A percentile compares a stretch with the other conserved stretches of the same genome.
These are phyloP conservation scores for Gossypium sturtianum DNA, from an alignment of 345 rosid species.

Conservation along the genomic window DNA sequence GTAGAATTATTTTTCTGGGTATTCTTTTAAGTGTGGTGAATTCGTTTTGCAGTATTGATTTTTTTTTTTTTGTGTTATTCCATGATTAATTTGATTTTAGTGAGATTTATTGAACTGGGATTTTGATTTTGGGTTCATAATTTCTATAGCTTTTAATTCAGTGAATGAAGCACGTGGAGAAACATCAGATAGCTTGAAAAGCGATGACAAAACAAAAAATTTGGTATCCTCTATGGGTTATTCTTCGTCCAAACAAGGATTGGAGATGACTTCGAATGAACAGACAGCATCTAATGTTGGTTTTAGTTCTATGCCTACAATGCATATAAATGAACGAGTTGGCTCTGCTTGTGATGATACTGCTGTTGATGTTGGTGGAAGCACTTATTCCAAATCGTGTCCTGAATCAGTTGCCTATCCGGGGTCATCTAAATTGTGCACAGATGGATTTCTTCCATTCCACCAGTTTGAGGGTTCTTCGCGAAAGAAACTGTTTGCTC, in stretches of 20 bases:
- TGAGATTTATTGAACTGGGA: neutral
- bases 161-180: constrained; percentile 37
- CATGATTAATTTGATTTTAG: neutral
- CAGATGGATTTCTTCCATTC: constrained; percentile 24
- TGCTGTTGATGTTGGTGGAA: constrained; percentile 24
- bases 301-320: constrained; percentile 64
- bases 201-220: constrained; percentile 30
- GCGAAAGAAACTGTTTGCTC: constrained; percentile 34
- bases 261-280: constrained; percentile 20
- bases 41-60: neutral
- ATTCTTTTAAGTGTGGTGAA: neutral
- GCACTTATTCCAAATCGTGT: constrained; percentile 37
- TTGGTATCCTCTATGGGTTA: constrained; percentile 13
- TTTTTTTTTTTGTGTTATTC: neutral
- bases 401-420: constrained; percentile 34
- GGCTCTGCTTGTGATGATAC: constrained; percentile 11
- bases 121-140: neutral
- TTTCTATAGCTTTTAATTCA: constrained; percentile 6
- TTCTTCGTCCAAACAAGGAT: constrained; percentile 23
- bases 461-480: constrained; percentile 25
- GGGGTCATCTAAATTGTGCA: constrained; percentile 23
- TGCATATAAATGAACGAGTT: constrained; percentile 32
- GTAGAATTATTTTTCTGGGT: neutral
- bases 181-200: constrained; percentile 18
- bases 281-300: constrained; percentile 32